A percentile compares a stretch with the other conserved stretches of the same genome.
Conservation (phyloP, 164 flowering plant genomes). For the Aristolochia californica region DNA sequence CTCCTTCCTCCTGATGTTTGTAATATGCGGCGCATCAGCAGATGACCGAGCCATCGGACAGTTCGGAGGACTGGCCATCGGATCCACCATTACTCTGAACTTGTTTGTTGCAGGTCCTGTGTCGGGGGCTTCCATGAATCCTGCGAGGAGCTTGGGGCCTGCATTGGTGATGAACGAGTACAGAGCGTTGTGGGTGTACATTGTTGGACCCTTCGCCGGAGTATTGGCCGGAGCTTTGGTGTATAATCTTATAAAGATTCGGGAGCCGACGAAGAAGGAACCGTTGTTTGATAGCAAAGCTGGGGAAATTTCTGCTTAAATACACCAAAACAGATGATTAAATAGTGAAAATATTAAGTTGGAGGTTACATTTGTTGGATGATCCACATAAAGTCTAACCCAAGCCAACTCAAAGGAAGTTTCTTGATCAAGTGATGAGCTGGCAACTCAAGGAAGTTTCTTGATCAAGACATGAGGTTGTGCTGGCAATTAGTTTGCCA, state of each 20-base stretch:
- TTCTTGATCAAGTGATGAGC: too few species aligned
- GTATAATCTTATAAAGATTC: slow-evolving; percentile 30
- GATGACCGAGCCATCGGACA: slow-evolving; percentile 51
- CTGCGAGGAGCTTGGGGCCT: slow-evolving; percentile 67
- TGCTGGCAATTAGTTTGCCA: too few species aligned
- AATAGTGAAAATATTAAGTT: too few species aligned
- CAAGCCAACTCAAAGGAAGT: too few species aligned
- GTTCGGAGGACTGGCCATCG: slow-evolving; percentile 56
- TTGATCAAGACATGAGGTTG: too few species aligned
- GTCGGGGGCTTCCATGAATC: slow-evolving; percentile 89
- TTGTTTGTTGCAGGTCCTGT: slow-evolving; percentile 66
- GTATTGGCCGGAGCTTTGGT: slow-evolving; percentile 51
- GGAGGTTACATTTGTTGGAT: too few species aligned
- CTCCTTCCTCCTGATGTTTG: slow-evolving; percentile 55
- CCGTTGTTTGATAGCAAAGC: too few species aligned
- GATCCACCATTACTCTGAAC: slow-evolving; percentile 48
- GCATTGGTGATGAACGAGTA: slow-evolving; percentile 51
- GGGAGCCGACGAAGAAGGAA: too few species aligned
- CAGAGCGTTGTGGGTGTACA: slow-evolving; percentile 58
- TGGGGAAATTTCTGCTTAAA: too few species aligned
- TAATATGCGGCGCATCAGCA: slow-evolving; percentile 47
- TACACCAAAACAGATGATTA: too few species aligned
- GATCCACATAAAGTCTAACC: too few species aligned
- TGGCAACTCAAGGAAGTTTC: too few species aligned
- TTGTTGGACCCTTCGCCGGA: slow-evolving; percentile 56